Conservation (phyloP, 2,329 filamentous ascomycete genomes). For the Sporothrix brasiliensis region DNA sequence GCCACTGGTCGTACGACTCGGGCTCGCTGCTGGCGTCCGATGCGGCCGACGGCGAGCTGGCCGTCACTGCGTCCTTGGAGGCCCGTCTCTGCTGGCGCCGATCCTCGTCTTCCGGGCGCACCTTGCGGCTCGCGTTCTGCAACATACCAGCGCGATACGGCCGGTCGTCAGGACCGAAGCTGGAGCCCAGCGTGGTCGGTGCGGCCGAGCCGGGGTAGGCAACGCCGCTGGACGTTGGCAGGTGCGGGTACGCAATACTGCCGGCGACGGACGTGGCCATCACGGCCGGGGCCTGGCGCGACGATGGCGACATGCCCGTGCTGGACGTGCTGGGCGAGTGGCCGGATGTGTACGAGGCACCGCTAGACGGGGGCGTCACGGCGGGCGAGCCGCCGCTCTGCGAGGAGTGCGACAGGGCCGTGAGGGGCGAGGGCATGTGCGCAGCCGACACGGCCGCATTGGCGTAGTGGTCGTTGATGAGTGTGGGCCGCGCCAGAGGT, state of each 20-base stretch:
- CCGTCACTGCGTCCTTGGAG: slow-evolving; percentile 49
- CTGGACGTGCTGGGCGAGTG: slow-evolving; percentile 75
- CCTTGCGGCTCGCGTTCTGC: slow-evolving; percentile 57
- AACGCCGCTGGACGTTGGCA: slow-evolving; percentile 63
- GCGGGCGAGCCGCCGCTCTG: slow-evolving; percentile 67
- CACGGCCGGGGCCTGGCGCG: slow-evolving; percentile 52
- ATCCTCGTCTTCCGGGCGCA: slow-evolving; percentile 36
- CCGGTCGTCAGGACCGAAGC: slow-evolving; percentile 64
- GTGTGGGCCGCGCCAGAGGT: slow-evolving; percentile 40
- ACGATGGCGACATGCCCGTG: slow-evolving; percentile 68
- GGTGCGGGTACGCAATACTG: slow-evolving; percentile 72
- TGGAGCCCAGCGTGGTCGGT: slow-evolving; percentile 71
- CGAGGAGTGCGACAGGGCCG: slow-evolving; percentile 58
- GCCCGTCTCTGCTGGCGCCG: slow-evolving; percentile 49
- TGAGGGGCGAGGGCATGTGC: slow-evolving; percentile 64
- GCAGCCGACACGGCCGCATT: slow-evolving; percentile 49
- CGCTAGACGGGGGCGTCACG: slow-evolving; percentile 74
- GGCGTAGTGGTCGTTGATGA: slow-evolving; percentile 42
- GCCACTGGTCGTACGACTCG: slow-evolving; percentile 65
- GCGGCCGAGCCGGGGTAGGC: slow-evolving; percentile 67
- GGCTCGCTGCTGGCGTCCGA: slow-evolving; percentile 59
- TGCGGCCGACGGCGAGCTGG: slow-evolving; percentile 59
- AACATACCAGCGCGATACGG: slow-evolving; percentile 69
- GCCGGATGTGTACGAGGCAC: slow-evolving; percentile 74
- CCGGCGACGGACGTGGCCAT: slow-evolving; percentile 53